Evolutionary conservation across 352 stramenopile genomes (phyloP).

Genomic region (Pseudoperonospora humuli): DNA sequence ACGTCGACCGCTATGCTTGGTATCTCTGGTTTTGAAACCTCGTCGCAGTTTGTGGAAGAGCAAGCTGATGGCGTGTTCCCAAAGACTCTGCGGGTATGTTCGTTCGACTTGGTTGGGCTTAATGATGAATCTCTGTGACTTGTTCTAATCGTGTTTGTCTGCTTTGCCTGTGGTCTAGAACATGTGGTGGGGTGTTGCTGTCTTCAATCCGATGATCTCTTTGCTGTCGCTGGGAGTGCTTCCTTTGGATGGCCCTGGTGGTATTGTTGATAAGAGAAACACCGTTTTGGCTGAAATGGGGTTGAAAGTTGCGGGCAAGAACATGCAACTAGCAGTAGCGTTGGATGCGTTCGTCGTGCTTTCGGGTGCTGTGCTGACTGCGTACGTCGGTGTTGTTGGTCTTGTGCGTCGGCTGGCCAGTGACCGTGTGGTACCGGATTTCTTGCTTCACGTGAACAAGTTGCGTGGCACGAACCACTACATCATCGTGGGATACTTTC

Average conservation of each 20-base stretch:
- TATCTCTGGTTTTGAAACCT: constrained; percentile 92
- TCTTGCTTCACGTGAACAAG: constrained; percentile 76
- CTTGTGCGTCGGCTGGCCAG: constrained; percentile 88
- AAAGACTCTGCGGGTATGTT: constrained; percentile 82
- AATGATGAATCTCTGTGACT: neutral
- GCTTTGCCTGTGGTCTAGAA: constrained; percentile 38
- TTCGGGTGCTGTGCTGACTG: constrained; percentile 88
- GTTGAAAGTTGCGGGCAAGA: constrained; percentile 61
- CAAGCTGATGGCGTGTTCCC: constrained; percentile 92
- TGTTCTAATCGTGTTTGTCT: constrained; percentile 1
- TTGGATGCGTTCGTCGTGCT: constrained; percentile 93
- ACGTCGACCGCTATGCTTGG: constrained; percentile 91
- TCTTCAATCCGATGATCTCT: constrained; percentile 93
- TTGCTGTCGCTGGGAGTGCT: constrained; percentile 87
- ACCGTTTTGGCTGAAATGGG: constrained; percentile 90
- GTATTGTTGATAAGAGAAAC: constrained; percentile 79
- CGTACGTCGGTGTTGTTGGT: constrained; percentile 90
- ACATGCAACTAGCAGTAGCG: constrained; percentile 71
- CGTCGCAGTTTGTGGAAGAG: constrained; percentile 92
- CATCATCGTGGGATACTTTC: constrained; percentile 89
- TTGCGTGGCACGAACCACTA: constrained; percentile 87
- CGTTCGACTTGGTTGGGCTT: neutral
- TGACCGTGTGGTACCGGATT: constrained; percentile 79
- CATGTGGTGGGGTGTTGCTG: constrained; percentile 90
- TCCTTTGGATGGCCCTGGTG: constrained; percentile 59